phyloP scores from a whole-genome alignment of 352 stramenopile species.

The Pythium sp. region DNA sequence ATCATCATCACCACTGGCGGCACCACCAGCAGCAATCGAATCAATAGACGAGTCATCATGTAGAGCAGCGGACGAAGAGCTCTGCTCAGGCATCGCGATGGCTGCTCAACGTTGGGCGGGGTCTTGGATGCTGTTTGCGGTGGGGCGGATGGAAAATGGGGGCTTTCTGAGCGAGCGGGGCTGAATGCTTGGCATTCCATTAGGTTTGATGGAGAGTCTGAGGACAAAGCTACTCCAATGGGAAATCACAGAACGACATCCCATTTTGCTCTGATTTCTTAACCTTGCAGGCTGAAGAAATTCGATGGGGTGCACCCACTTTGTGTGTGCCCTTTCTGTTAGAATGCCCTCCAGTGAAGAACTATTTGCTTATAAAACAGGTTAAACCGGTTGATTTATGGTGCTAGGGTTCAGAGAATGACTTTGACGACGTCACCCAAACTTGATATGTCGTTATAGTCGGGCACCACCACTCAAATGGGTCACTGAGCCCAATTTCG shows the following conservation, averaged over 20 bases:
- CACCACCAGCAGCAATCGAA: not conserved
- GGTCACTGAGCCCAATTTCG: no score
- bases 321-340: not conserved
- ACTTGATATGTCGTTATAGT: no score
- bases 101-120: not conserved
- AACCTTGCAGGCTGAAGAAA: not conserved
- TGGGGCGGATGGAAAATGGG: not conserved
- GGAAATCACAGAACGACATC: not conserved
- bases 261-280: conserved; percentile 6
- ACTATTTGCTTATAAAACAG: no score
- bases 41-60: not conserved
- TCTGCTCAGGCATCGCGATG: not conserved
- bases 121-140: not conserved
- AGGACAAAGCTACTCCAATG: not conserved
- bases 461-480: no score
- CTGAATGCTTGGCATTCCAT: not conserved
- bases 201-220: not conserved
- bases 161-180: not conserved
- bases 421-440: no score
- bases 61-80: not conserved
- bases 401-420: no score
- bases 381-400: no score
- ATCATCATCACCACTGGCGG: not conserved
- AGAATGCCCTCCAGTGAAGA: no score
- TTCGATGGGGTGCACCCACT: not conserved